Percentiles rank a stretch among this genome's conserved stretches.
Evolutionary conservation across 257 asterid species (phyloP).

Genomic region (Thymus quinquecostatus): DNA sequence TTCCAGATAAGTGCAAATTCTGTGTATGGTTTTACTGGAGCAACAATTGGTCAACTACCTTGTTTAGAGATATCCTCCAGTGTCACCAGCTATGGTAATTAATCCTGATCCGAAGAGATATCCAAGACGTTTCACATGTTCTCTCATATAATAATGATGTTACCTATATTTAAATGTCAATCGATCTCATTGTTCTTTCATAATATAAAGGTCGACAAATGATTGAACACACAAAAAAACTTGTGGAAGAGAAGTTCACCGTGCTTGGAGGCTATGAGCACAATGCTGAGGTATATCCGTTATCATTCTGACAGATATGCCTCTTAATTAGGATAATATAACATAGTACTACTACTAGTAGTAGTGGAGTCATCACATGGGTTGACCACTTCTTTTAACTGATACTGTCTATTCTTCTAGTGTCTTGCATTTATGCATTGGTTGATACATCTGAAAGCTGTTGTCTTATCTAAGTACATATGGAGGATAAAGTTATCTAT

Average conservation of each 20-base stretch:
- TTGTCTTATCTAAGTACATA: background rate
- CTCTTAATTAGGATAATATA: background rate
- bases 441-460: background rate
- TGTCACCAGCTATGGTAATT: conserved; percentile 96
- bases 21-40: conserved; percentile 97
- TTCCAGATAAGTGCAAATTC: conserved; percentile 96
- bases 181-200: conserved; percentile 31
- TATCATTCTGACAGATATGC: conserved; percentile 27
- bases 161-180: conserved; percentile 28
- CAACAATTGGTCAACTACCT: conserved; percentile 94
- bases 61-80: conserved; percentile 98
- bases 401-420: background rate
- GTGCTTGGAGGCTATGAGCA: conserved; percentile 82
- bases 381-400: background rate
- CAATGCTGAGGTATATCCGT: conserved; percentile 76
- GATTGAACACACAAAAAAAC: conserved; percentile 97
- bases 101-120: conserved; percentile 15
- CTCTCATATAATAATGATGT: conserved; percentile 14
- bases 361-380: background rate
- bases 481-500: background rate
- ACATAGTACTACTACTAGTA: background rate
- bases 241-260: conserved; percentile 92
- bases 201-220: conserved; percentile 84
- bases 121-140: conserved; percentile 14
- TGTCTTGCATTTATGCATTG: background rate